Conservation (phyloP, 495 filamentous ascomycete genomes). For the Penicillium mononematosum region DNA sequence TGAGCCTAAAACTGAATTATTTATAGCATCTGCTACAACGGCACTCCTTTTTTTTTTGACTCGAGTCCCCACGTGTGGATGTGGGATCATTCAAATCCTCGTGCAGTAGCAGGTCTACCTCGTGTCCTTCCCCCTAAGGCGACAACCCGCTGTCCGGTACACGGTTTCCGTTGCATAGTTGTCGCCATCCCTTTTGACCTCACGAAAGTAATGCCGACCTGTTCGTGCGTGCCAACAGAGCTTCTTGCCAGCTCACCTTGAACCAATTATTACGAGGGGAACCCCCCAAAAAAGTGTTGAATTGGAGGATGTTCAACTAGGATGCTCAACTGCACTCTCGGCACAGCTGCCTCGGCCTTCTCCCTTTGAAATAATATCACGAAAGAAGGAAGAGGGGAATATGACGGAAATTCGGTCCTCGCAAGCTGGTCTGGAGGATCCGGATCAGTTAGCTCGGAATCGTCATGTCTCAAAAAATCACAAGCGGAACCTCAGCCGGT, state of each 20-base stretch:
- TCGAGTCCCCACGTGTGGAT: constrained; percentile 22
- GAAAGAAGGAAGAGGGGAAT: constrained; percentile 27
- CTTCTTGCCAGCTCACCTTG: constrained; percentile 32
- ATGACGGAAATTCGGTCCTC: constrained; percentile 39
- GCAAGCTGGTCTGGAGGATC: constrained; percentile 35
- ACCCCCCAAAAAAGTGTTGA: background rate
- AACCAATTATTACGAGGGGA: constrained; percentile 13
- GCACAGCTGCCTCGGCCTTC: constrained; percentile 24
- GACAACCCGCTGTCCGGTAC: constrained; percentile 37
- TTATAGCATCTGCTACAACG: constrained; percentile 22
- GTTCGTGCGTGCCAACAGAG: constrained; percentile 33
- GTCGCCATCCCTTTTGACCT: constrained; percentile 10
- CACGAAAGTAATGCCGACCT: constrained; percentile 40
- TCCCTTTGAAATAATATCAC: constrained; percentile 11
- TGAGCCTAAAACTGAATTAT: constrained; percentile 21
- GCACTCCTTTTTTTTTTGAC: constrained; percentile 19
- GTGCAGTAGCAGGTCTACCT: constrained; percentile 42
- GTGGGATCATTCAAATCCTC: constrained; percentile 27
- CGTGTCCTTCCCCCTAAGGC: constrained; percentile 10
- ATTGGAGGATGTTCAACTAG: constrained; percentile 16
- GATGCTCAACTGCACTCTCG: constrained; percentile 27
- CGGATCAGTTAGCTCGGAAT: constrained; percentile 30
- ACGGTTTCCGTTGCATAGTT: constrained; percentile 22
- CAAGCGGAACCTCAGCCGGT: constrained; percentile 22
- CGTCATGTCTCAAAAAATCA: constrained; percentile 26